Percentiles rank a stretch among this genome's conserved stretches.
These are phyloP conservation scores for Rhizopus stolonifer DNA, from an alignment of 371 early-diverging fungal genomes.

Conservation along the genomic window DNA sequence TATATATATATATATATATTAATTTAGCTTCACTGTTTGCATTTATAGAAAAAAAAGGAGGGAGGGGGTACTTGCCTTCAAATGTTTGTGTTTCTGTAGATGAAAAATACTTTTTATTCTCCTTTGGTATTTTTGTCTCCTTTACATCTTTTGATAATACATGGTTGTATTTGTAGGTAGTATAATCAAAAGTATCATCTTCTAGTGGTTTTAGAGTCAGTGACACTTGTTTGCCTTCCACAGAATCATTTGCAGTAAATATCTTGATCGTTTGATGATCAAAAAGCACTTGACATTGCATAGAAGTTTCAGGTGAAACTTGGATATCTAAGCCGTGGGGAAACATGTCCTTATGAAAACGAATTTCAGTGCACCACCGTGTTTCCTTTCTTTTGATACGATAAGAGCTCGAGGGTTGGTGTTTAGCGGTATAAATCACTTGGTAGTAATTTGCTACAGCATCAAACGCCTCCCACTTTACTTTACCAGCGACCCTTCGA, in stretches of 20 bases:
- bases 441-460: conserved; percentile 22
- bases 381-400: conserved; percentile 22
- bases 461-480: conserved; percentile 37
- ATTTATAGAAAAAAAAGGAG: no score
- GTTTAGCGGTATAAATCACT: conserved; percentile 37
- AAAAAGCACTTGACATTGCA: conserved; percentile 28
- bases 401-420: conserved; percentile 42
- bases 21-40: no score
- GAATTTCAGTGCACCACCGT: conserved; percentile 47
- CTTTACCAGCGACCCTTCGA: conserved; percentile 47
- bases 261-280: conserved; percentile 32
- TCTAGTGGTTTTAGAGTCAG: conserved; percentile 19
- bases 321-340: conserved; percentile 38
- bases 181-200: neutral
- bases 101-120: neutral
- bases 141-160: neutral
- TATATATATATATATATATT: no score
- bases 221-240: conserved; percentile 43
- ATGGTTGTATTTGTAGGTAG: conserved; percentile 6
- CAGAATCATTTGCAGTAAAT: conserved; percentile 31
- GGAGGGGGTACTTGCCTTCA: no score
- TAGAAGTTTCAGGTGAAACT: conserved; percentile 28
- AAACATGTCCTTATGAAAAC: conserved; percentile 36
- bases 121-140: neutral
- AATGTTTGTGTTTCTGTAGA: neutral